Evolutionary conservation across 2,329 filamentous ascomycete species (phyloP).

Genomic region (Claviceps pazoutovae): DNA sequence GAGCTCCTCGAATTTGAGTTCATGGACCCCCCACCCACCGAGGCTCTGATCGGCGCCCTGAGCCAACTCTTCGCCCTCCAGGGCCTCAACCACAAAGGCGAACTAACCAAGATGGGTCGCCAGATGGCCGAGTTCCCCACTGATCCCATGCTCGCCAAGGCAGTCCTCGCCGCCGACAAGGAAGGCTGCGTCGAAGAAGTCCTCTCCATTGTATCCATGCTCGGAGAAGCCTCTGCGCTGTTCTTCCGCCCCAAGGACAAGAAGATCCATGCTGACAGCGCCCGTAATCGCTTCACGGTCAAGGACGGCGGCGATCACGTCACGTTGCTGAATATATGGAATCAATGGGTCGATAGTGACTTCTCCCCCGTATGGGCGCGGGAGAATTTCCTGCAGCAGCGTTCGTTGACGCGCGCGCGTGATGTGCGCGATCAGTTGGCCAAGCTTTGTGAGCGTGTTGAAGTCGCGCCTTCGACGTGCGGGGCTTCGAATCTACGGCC

Average conservation of each 20-base stretch:
- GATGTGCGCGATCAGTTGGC: slow-evolving; percentile 87
- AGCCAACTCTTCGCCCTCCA: slow-evolving; percentile 88
- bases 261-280: slow-evolving; percentile 88
- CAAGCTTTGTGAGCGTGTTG: slow-evolving; percentile 85
- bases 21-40: slow-evolving; percentile 82
- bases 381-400: slow-evolving; percentile 89
- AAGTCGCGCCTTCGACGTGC: slow-evolving; percentile 57
- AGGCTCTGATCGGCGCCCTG: slow-evolving; percentile 75
- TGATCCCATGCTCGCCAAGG: slow-evolving; percentile 81
- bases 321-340: slow-evolving; percentile 83
- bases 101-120: slow-evolving; percentile 78
- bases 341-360: slow-evolving; percentile 87
- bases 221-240: slow-evolving; percentile 73
- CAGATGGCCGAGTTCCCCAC: slow-evolving; percentile 94
- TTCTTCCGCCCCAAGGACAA: slow-evolving; percentile 97
- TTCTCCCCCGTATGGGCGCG: slow-evolving; percentile 77
- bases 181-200: slow-evolving; percentile 91
- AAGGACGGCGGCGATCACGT: slow-evolving; percentile 85
- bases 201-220: slow-evolving; percentile 85
- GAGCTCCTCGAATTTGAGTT: slow-evolving; percentile 91
- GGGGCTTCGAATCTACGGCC: slow-evolving; percentile 57
- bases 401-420: slow-evolving; percentile 73
- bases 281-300: slow-evolving; percentile 74
- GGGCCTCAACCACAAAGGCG: slow-evolving; percentile 74
- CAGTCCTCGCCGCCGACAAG: slow-evolving; percentile 75